These are phyloP conservation scores for Handroanthus guayacan DNA, from an alignment of 257 asterid genomes.

Conservation along the genomic window DNA sequence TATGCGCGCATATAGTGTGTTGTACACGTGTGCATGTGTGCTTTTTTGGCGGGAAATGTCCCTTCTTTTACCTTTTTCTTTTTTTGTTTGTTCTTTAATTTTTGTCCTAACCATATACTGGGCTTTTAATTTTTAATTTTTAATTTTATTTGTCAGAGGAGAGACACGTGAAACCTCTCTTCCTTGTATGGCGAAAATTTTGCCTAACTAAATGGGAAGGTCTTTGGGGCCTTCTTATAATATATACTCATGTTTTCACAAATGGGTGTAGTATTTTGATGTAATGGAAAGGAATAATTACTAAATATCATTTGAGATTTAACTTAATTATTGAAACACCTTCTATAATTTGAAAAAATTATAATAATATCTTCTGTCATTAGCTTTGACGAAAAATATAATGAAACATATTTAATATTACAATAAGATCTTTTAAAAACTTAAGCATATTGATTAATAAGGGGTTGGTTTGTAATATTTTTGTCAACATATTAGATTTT, in stretches of 20 bases:
- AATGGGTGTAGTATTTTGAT: conserved; percentile 34
- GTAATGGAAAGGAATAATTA: conserved; percentile 23
- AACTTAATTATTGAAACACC: too few relatives aligned
- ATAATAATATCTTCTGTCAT: too few relatives aligned
- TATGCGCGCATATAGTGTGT: conserved; percentile 37
- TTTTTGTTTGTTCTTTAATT: background rate
- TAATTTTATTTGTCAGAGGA: conserved; percentile 11
- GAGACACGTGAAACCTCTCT: background rate
- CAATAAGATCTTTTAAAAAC: too few relatives aligned
- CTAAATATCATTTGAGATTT: background rate
- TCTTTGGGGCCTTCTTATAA: conserved; percentile 63
- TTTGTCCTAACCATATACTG: conserved; percentile 51
- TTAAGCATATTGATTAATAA: too few relatives aligned
- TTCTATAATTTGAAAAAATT: too few relatives aligned
- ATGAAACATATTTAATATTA: too few relatives aligned
- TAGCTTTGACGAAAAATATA: too few relatives aligned
- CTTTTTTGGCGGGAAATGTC: conserved; percentile 63
- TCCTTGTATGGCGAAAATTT: conserved; percentile 38
- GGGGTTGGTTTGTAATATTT: too few relatives aligned
- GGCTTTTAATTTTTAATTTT: conserved; percentile 34
- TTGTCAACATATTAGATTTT: too few relatives aligned
- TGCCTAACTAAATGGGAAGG: conserved; percentile 54
- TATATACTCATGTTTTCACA: background rate
- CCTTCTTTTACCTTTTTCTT: conserved; percentile 11
- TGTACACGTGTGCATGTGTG: conserved; percentile 55